Evolutionary conservation across 163 green algal species (phyloP), one percentile per base, ranked within the genome.

Genomic region (Volvox carteri): DNA sequence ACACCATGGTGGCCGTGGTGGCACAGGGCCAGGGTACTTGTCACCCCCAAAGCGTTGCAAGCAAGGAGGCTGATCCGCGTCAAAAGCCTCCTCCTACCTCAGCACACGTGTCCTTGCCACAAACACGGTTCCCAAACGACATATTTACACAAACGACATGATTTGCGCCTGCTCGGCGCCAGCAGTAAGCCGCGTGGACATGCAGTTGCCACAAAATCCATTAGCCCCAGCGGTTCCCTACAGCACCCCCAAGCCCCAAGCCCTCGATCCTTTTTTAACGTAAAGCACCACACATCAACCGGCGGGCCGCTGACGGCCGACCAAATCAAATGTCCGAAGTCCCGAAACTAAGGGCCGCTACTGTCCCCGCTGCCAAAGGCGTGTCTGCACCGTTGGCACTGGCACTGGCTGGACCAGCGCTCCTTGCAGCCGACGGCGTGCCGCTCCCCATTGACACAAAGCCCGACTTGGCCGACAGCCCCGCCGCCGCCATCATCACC

Each of bases 401-500:
- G 18, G 14, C 48, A n/a, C n/a, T n/a, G n/a, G n/a, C n/a, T n/a
- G n/a, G n/a, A 1, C 12, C 54, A 14, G 35, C 30, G 16, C 30
- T 4, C 48, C n/a, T 72, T 18, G 18, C 42, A 48, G 73, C 44
- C 73, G 44, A 42, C 44, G 73, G 44, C 35, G 41, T 78, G 70
- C 70, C 70, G 39, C 14, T 9, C 70, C 12, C 21, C 2, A 3
- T 41, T 35, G 70, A 52, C 70, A 8, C 42, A 41, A 4, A 19
- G n/a, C 30, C 42, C 16, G 68, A 42, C 75, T 50, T 70, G 39
- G 46, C 30, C 48, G 48, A 9, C 42, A 86, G 44, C 14, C 79
- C 79, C 30, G 79, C 60, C 41, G 60, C 79, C 28, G 79, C 60
- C 41, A 77, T 9, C 79, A 77, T 78, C 4, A 42, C 79, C 39